Conservation (phyloP, 768 basidiomycete species). For the Suillus clintonianus region DNA sequence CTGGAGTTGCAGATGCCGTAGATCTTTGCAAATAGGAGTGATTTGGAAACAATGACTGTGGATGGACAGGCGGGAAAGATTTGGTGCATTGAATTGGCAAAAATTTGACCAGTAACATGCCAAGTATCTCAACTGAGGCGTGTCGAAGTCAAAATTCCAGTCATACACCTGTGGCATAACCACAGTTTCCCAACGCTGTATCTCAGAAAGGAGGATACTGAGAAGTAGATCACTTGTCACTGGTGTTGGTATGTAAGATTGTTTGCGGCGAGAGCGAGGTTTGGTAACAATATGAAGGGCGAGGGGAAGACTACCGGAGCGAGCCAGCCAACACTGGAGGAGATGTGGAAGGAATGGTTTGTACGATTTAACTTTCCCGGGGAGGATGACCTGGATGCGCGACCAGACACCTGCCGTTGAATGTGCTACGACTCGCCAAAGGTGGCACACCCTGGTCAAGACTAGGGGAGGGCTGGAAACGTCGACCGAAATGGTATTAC, state of each 20-base stretch:
- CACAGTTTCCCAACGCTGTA: neutral
- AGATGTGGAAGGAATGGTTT: too few species aligned
- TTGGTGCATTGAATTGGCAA: too few species aligned
- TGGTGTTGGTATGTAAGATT: neutral
- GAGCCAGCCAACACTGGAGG: too few species aligned
- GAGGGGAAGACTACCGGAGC: too few species aligned
- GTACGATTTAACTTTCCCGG: neutral
- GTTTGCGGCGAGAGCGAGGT: too few species aligned
- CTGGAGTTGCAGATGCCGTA: too few species aligned
- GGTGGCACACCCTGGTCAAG: neutral
- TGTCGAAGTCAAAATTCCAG: neutral
- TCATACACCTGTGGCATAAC: neutral
- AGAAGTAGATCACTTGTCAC: neutral
- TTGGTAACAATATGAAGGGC: too few species aligned
- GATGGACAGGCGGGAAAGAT: too few species aligned
- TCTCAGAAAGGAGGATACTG: neutral
- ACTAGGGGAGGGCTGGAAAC: neutral
- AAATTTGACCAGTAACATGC: too few species aligned
- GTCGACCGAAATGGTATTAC: neutral
- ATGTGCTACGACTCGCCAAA: neutral
- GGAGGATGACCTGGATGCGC: neutral
- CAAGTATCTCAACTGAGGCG: too few species aligned
- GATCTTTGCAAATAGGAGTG: too few species aligned
- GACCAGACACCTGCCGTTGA: neutral
- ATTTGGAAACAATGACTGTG: too few species aligned